phyloP scores from a whole-genome alignment of 371 early-diverging fungal species.

The Phascolomyces articulosus region DNA sequence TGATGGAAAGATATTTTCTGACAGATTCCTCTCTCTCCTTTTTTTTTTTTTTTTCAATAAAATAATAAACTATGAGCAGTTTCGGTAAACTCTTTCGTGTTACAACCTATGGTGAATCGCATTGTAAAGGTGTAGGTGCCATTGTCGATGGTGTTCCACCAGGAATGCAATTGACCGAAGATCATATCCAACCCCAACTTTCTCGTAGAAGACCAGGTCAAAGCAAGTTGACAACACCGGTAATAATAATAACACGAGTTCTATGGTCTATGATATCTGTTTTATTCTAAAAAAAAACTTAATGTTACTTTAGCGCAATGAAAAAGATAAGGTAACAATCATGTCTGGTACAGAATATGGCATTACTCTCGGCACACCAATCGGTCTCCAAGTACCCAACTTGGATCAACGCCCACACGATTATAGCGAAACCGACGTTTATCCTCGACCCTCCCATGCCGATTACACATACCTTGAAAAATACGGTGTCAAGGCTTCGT shows the following conservation, averaged over 20 bases:
- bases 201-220: slow-evolving; percentile 95
- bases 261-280: neutral
- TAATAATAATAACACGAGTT: slow-evolving; percentile 36
- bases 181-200: slow-evolving; percentile 92
- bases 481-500: slow-evolving; percentile 94
- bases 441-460: slow-evolving; percentile 95
- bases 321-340: slow-evolving; percentile 90
- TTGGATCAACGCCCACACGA: slow-evolving; percentile 96
- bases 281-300: neutral
- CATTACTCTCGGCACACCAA: slow-evolving; percentile 93
- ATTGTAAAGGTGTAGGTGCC: slow-evolving; percentile 97
- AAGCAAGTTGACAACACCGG: slow-evolving; percentile 93
- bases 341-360: slow-evolving; percentile 94
- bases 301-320: slow-evolving; percentile 68
- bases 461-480: slow-evolving; percentile 97
- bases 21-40: neutral
- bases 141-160: slow-evolving; percentile 97
- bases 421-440: slow-evolving; percentile 91
- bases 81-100: slow-evolving; percentile 84
- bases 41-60: neutral
- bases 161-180: slow-evolving; percentile 87
- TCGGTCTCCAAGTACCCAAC: slow-evolving; percentile 91
- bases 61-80: slow-evolving; percentile 71
- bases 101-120: slow-evolving; percentile 98
- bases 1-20: neutral